Base-by-base conservation (phyloP, 345 rosid species). In the Arabidopsis arenosa region DNA sequence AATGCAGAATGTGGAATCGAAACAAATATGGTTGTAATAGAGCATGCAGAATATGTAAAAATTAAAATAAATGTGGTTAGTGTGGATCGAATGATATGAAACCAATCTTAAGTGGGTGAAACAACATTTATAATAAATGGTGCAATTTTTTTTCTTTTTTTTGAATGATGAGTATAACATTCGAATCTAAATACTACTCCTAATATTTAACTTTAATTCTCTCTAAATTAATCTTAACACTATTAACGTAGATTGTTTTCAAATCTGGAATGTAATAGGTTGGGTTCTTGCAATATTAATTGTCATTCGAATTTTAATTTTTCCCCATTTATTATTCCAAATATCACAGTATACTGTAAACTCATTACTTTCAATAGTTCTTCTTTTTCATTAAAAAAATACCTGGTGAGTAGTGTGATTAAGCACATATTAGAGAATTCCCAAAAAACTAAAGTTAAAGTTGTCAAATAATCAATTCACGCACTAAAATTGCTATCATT, bases 401-500 rank as follows among this genome's bases (percentile, higher is more conserved):
- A 61, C 4, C 5, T 23, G 35, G 57, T 47, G 57, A 58, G 37
- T 33, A 33, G 26, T 23, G 26, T 23, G 26, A 23, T 23, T 7
- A 39, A 36, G 3, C 68, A 5, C 53, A 23, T 23, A 39, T 51
- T 28, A 72, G n/a, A 72, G n/a, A 62, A 62, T 51, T 41, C 54
- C 48, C 64, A 18, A 43, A 53, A 6, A 73, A n/a, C 15, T 63
- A 53, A 52, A 54, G 35, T 30, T 44, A 12, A 33, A 40, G 74
- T 49, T 61, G 30, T 28, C 8, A 40, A 57, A 3, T 59, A 59
- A 15, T 37, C 60, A 66, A 8, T 58, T 66, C 17, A 37, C 35
- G 56, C 79, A 60, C 63, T 59, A 39, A 39, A 12, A 7, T 39
- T 68, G 35, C 39, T 18, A 68, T 75, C 14, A 68, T 75, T 60